Evolutionary conservation across 352 stramenopile genomes (phyloP).

Genomic region (Bremia lactucae): DNA sequence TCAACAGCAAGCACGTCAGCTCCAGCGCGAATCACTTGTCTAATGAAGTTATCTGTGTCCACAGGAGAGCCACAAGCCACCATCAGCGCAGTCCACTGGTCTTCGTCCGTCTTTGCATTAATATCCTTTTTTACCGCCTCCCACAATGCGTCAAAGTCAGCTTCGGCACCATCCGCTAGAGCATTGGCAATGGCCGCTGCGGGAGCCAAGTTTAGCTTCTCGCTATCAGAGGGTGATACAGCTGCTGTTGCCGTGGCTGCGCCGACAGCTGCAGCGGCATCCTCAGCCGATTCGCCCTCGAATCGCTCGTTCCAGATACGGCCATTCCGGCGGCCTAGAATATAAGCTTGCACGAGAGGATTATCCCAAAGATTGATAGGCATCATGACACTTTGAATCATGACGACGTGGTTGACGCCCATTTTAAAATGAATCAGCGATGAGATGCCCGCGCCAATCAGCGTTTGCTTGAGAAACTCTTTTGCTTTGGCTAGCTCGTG

Average conservation of each 20-base stretch:
- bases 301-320: constrained; percentile 76
- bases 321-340: constrained; percentile 47
- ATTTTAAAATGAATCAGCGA: constrained; percentile 78
- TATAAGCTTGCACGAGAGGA: constrained; percentile 58
- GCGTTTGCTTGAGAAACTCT: constrained; percentile 78
- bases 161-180: constrained; percentile 47
- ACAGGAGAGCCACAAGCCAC: constrained; percentile 69
- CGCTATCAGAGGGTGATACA: constrained; percentile 7
- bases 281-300: constrained; percentile 60
- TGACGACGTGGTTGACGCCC: constrained; percentile 80
- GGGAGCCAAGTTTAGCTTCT: constrained; percentile 23
- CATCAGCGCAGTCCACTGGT: constrained; percentile 78
- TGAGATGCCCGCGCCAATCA: constrained; percentile 68
- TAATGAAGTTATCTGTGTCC: constrained; percentile 75
- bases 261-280: constrained; percentile 21
- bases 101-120: constrained; percentile 59
- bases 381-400: constrained; percentile 81
- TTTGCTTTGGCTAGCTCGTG: constrained; percentile 63
- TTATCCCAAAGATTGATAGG: constrained; percentile 81
- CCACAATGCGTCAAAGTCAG: constrained; percentile 66
- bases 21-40: constrained; percentile 44
- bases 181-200: constrained; percentile 52
- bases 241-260: constrained; percentile 3
- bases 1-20: constrained; percentile 53
- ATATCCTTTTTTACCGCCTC: constrained; percentile 42